phyloP scores from a whole-genome alignment of 495 filamentous ascomycete genomes.

The Penicillium flavigenum region DNA sequence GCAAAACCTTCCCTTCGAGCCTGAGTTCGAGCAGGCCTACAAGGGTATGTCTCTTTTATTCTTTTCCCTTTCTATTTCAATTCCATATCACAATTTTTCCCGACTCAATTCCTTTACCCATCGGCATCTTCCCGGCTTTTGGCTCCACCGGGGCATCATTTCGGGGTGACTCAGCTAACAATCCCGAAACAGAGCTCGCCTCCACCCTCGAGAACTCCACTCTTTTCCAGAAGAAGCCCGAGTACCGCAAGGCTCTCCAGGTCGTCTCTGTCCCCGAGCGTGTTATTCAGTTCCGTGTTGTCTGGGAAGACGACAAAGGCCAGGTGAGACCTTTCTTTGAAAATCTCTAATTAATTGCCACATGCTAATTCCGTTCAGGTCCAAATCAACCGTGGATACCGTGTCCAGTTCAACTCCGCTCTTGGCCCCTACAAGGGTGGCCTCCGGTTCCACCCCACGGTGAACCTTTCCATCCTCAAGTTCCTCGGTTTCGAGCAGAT shows the following conservation, averaged over 20 bases:
- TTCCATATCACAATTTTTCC: not conserved
- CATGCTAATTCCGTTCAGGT: conserved; percentile 45
- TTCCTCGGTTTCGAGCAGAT: conserved; percentile 99
- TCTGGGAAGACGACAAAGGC: conserved; percentile 93
- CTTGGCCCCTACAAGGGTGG: conserved; percentile 98
- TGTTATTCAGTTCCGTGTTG: conserved; percentile 93
- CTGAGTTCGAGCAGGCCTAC: conserved; percentile 99
- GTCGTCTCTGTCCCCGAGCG: conserved; percentile 93
- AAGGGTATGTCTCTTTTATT: conserved; percentile 64
- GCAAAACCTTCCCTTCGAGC: conserved; percentile 84
- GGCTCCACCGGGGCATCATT: conserved; percentile 12
- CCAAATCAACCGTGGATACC: conserved; percentile 94
- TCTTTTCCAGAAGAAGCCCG: conserved; percentile 90
- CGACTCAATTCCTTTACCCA: conserved; percentile 11
- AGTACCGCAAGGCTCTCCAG: conserved; percentile 86
- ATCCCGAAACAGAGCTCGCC: conserved; percentile 68
- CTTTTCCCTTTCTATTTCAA: not conserved
- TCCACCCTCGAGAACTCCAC: conserved; percentile 90
- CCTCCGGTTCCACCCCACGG: conserved; percentile 90
- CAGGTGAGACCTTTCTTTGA: conserved; percentile 24
- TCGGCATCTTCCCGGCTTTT: conserved; percentile 29
- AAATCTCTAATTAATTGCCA: not conserved
- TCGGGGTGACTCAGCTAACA: conserved; percentile 28
- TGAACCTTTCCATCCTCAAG: conserved; percentile 97
- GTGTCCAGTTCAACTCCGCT: conserved; percentile 98